These are phyloP conservation scores for Metarhizium guizhouense DNA, from an alignment of 2,329 filamentous ascomycete genomes.

Conservation along the genomic window DNA sequence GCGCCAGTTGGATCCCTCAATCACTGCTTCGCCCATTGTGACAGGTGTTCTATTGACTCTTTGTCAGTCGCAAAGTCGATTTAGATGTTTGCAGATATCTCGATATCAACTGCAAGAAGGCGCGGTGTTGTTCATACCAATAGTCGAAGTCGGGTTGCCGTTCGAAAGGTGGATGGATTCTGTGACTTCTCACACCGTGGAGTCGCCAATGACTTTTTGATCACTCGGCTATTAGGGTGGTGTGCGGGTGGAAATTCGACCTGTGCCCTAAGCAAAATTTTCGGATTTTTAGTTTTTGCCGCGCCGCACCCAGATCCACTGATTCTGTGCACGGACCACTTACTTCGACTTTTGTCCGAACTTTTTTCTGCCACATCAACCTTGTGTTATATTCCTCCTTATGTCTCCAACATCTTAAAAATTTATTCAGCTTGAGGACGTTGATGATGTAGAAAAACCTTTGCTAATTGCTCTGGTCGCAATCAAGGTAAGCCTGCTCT, in stretches of 20 bases:
- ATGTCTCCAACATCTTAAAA: background rate
- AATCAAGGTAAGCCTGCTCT: slow-evolving; percentile 2
- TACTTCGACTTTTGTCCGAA: background rate
- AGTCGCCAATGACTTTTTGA: slow-evolving; percentile 33
- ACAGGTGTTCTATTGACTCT: slow-evolving; percentile 41
- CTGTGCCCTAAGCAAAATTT: slow-evolving; percentile 32
- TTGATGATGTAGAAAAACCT: background rate
- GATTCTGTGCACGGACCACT: slow-evolving; percentile 1
- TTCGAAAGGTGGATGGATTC: slow-evolving; percentile 27
- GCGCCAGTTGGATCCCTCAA: slow-evolving; percentile 82
- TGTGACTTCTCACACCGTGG: slow-evolving; percentile 26
- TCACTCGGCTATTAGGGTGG: slow-evolving; percentile 26
- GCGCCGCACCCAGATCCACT: background rate
- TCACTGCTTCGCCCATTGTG: slow-evolving; percentile 76
- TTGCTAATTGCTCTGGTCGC: background rate
- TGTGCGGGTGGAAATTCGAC: slow-evolving; percentile 32
- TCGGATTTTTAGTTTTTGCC: slow-evolving; percentile 22
- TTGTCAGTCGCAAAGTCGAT: slow-evolving; percentile 22
- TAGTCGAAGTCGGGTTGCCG: slow-evolving; percentile 29
- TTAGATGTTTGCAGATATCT: background rate
- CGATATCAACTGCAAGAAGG: slow-evolving; percentile 1
- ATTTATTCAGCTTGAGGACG: background rate
- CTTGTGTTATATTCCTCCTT: background rate
- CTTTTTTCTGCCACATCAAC: background rate
- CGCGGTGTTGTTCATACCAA: slow-evolving; percentile 25